A percentile compares a stretch with the other conserved stretches of the same genome.
phyloP scores from a whole-genome alignment of 2,329 filamentous ascomycete species.

The Sphaerostilbella broomeana region DNA sequence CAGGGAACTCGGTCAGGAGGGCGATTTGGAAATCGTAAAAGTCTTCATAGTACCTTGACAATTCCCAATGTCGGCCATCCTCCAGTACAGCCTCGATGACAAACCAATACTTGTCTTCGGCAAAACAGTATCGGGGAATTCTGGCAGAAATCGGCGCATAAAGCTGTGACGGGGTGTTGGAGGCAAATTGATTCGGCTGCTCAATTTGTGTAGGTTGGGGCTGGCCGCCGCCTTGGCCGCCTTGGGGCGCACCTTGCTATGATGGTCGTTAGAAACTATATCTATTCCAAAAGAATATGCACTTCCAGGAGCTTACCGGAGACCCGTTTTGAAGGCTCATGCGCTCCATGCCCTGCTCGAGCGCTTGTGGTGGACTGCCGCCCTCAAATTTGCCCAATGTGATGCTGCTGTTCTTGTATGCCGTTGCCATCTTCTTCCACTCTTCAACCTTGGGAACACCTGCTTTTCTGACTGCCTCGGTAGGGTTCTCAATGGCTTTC shows the following conservation, averaged over 20 bases:
- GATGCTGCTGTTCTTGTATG: constrained; percentile 99
- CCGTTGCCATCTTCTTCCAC: constrained; percentile 99
- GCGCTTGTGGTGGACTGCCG: constrained; percentile 38
- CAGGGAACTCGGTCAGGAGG: constrained; percentile 83
- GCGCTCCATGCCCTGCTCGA: constrained; percentile 68
- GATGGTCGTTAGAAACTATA: no score
- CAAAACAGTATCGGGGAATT: constrained; percentile 90
- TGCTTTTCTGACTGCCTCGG: constrained; percentile 78
- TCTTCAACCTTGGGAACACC: constrained; percentile 94
- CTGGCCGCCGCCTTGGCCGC: no score
- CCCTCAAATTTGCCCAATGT: constrained; percentile 84
- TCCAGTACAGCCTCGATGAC: constrained; percentile 88
- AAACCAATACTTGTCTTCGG: constrained; percentile 91
- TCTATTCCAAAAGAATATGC: no score
- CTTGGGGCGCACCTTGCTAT: no score
- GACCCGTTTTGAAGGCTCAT: constrained; percentile 57
- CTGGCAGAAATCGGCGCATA: constrained; percentile 74
- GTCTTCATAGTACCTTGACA: constrained; percentile 93
- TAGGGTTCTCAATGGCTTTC: constrained; percentile 70
- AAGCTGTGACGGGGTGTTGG: constrained; percentile 46
- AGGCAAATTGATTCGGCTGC: constrained; percentile 30
- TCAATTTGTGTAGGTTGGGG: constrained; percentile 32
- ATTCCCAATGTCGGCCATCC: constrained; percentile 85
- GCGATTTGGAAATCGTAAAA: constrained; percentile 99
- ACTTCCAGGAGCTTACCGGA: no score